A percentile compares a stretch with the other conserved stretches of the same genome.
Evolutionary conservation across 371 early-diverging fungal genomes (phyloP).

Genomic region (Mucor plumbeus): DNA sequence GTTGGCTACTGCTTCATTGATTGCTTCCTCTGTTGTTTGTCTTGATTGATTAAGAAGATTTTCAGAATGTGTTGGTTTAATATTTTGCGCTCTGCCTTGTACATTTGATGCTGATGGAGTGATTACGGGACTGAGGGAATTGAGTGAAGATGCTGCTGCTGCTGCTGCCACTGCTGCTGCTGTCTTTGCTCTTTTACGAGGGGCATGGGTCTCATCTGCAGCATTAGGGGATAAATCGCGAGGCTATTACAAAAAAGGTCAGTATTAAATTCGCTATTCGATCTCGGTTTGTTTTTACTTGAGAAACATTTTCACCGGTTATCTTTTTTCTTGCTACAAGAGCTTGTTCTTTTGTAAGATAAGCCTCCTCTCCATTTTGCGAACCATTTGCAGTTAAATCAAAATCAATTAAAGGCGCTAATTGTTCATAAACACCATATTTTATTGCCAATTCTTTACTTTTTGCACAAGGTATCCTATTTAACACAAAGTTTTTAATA

Average conservation of each 20-base stretch:
- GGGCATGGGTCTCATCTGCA: slow-evolving; percentile 1
- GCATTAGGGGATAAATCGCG: slow-evolving; percentile 1
- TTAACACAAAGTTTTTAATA: not conserved
- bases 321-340: slow-evolving; percentile 14
- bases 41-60: not conserved
- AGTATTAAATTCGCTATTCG: not conserved
- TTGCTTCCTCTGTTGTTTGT: slow-evolving; percentile 2
- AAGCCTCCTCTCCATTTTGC: slow-evolving; percentile 32
- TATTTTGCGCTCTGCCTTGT: not conserved
- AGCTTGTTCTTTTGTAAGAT: slow-evolving; percentile 15
- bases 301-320: not conserved
- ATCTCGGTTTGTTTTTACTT: not conserved
- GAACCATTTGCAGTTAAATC: slow-evolving; percentile 42
- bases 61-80: too few relatives aligned
- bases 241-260: not conserved
- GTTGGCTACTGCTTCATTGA: slow-evolving; percentile 10
- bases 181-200: slow-evolving; percentile 26
- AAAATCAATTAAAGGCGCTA: slow-evolving; percentile 71
- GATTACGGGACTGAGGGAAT: not conserved
- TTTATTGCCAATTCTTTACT: slow-evolving; percentile 75
- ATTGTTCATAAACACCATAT: slow-evolving; percentile 65
- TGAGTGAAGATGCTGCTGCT: not conserved
- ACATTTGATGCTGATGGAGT: not conserved
- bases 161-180: not conserved
- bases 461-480: slow-evolving; percentile 83